Conservation (phyloP, 176 grass and related monocot genomes). For the Guadua angustifolia region DNA sequence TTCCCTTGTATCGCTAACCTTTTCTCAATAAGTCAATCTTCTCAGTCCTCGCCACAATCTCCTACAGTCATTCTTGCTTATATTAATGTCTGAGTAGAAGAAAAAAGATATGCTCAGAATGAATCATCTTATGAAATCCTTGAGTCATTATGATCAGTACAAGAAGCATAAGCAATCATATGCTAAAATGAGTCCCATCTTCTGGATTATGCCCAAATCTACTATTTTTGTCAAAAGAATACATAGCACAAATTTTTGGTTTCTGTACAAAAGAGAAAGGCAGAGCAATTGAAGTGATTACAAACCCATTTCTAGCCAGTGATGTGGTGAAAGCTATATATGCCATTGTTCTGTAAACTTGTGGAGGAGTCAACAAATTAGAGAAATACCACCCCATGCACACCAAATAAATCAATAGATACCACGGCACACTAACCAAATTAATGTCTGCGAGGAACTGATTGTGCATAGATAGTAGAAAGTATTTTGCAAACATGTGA, state of each 20-base stretch:
- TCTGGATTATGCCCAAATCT: slow-evolving; percentile 12
- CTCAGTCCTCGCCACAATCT: no score
- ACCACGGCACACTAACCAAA: neutral
- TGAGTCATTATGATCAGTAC: neutral
- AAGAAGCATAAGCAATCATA: neutral
- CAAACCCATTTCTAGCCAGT: slow-evolving; percentile 3
- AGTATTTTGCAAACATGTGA: neutral
- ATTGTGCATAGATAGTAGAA: neutral
- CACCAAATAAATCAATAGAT: slow-evolving; percentile 31
- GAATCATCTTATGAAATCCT: slow-evolving; percentile 11
- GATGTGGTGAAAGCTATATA: slow-evolving; percentile 9
- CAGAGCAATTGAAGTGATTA: neutral
- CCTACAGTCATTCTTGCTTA: no score
- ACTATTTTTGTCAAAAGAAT: slow-evolving; percentile 1
- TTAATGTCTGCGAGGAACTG: neutral
- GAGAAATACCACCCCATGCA: slow-evolving; percentile 19
- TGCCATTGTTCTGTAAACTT: slow-evolving; percentile 12
- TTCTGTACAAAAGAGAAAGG: neutral
- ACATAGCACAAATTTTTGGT: slow-evolving; percentile 21
- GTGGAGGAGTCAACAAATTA: neutral
- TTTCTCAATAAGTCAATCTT: no score
- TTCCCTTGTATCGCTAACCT: no score
- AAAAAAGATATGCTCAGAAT: no score
- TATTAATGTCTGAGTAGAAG: no score
- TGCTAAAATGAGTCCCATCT: neutral